Evolutionary conservation across 2,329 filamentous ascomycete species (phyloP).

Genomic region (Anthostomella pinea): DNA sequence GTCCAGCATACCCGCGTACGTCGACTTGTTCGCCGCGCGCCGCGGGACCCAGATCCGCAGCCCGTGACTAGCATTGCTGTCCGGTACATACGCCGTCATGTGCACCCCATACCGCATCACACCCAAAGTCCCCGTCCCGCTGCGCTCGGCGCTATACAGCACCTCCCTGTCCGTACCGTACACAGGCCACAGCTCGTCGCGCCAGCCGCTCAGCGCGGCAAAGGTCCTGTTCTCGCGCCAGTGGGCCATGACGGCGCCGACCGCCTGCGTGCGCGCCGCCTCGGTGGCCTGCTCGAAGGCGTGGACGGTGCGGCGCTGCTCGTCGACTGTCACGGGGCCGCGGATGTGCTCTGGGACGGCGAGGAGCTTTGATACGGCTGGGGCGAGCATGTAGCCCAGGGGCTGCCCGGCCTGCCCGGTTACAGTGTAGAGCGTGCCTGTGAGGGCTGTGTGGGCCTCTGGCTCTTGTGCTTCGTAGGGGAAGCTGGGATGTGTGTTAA

Average conservation of each 20-base stretch:
- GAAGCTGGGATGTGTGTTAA: slow-evolving; percentile 53
- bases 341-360: slow-evolving; percentile 48
- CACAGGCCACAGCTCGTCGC: slow-evolving; percentile 78
- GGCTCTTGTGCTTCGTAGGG: slow-evolving; percentile 67
- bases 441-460: slow-evolving; percentile 50
- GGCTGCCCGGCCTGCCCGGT: slow-evolving; percentile 53
- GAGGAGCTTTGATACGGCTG: slow-evolving; percentile 48
- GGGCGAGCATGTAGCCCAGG: slow-evolving; percentile 57
- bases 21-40: slow-evolving; percentile 74
- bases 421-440: slow-evolving; percentile 65
- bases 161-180: slow-evolving; percentile 62
- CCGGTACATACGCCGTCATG: slow-evolving; percentile 68
- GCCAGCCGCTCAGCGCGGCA: slow-evolving; percentile 72
- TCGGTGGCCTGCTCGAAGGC: slow-evolving; percentile 59
- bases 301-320: slow-evolving; percentile 58
- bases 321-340: slow-evolving; percentile 60
- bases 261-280: slow-evolving; percentile 57
- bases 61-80: slow-evolving; percentile 45
- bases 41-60: slow-evolving; percentile 83
- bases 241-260: slow-evolving; percentile 57
- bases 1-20: slow-evolving; percentile 88
- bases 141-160: slow-evolving; percentile 74
- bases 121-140: slow-evolving; percentile 71
- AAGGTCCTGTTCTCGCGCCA: slow-evolving; percentile 74
- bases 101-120: slow-evolving; percentile 77